Evolutionary conservation across 2,329 filamentous ascomycete genomes (phyloP), one percentile per base, ranked within the genome.

Genomic region (Fusarium sp.): DNA sequence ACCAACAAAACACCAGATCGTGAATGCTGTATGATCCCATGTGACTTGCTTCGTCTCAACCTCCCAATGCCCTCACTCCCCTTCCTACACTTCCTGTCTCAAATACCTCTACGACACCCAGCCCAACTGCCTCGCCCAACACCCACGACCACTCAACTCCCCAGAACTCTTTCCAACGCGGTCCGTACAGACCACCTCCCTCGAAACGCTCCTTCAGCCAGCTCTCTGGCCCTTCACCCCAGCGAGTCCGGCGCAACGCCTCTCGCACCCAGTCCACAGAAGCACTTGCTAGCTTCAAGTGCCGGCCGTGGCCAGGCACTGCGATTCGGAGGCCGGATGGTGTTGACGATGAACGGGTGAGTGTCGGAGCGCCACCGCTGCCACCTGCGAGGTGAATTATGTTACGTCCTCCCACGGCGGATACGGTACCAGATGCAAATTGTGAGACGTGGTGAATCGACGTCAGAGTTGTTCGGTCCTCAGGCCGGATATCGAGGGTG

Each of bases 31-130:
- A 30, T 26, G 28, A 35, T 50, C 17, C 17, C 17, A n/a, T 22
- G 51, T 51, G n/a, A 43, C 43, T 30, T 43, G n/a, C 45, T 11
- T 51, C 17, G 19, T 26, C 20, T 70, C 44, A 70, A 46, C 55
- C 65, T 62, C 76, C 77, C 57, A 84, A 56, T 50, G 78, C 77
- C 68, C 88, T 83, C 59, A 92, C 84, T 13, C 87, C 91, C 62
- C 86, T 83, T 2, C 91, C 91, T n/a, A 93, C 90, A 71, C 87
- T 91, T 15, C 89, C 84, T 14, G 91, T 94, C 73, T 92, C 87
- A 76, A 94, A 94, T 15, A 92, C 79, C 77, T 94, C 91, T 6
- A 93, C 84, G 17, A 90, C 74, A 2, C 92, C 92, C 28, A 88
- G 83, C 0, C 91, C 92, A 24, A 92, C 83, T 43, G 90, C 91